Conservation (phyloP, 768 basidiomycete genomes). For the Suillus subluteus region DNA sequence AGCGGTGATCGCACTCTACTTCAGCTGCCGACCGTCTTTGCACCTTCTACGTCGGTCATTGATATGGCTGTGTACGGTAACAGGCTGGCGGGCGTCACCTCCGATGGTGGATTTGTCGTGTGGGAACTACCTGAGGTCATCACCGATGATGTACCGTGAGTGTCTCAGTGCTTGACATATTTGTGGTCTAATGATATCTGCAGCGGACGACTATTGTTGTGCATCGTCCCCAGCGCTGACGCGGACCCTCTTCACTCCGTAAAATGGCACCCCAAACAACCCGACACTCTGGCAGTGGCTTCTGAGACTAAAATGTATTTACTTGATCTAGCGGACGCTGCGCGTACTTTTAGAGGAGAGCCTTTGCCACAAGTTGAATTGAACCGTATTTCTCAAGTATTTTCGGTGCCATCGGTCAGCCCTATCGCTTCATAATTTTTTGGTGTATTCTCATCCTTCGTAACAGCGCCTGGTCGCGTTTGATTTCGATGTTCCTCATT, state of each 20-base stretch:
- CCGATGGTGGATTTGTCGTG: slow-evolving; percentile 87
- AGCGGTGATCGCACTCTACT: slow-evolving; percentile 87
- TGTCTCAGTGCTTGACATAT: slow-evolving; percentile 20
- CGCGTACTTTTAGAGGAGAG: slow-evolving; percentile 62
- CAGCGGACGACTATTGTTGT: slow-evolving; percentile 71
- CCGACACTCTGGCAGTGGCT: slow-evolving; percentile 81
- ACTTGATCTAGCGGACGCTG: slow-evolving; percentile 69
- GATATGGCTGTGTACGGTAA: slow-evolving; percentile 89
- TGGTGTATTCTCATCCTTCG: not conserved
- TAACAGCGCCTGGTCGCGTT: slow-evolving; percentile 79
- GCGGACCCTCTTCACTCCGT: slow-evolving; percentile 74
- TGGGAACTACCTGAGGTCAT: slow-evolving; percentile 86
- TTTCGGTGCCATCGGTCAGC: slow-evolving; percentile 72
- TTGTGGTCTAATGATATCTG: slow-evolving; percentile 18
- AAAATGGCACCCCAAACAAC: slow-evolving; percentile 88
- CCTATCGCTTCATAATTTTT: not conserved
- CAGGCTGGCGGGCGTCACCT: slow-evolving; percentile 82
- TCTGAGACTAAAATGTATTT: slow-evolving; percentile 77
- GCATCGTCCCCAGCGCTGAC: slow-evolving; percentile 62
- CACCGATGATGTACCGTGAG: slow-evolving; percentile 86
- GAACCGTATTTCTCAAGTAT: slow-evolving; percentile 66
- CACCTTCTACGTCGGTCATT: slow-evolving; percentile 62
- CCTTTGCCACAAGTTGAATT: slow-evolving; percentile 72
- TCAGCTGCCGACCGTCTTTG: slow-evolving; percentile 71
- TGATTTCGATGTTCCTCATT: slow-evolving; percentile 80